A percentile compares a stretch with the other conserved stretches of the same genome.
Conservation (phyloP, 371 early-diverging fungal species). For the Mucor irregularis region DNA sequence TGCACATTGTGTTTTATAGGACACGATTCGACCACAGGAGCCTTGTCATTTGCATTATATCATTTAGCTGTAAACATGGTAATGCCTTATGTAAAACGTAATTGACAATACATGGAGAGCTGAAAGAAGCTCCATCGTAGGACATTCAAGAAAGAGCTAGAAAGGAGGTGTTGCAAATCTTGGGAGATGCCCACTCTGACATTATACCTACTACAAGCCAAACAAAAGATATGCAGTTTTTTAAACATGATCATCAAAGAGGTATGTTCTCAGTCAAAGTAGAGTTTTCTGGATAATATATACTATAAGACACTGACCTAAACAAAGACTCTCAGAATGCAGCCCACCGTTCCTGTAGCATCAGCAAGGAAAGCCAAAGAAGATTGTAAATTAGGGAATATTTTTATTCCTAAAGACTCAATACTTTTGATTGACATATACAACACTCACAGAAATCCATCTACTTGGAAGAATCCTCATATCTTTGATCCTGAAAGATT, state of each 20-base stretch:
- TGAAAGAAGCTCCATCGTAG: slow-evolving; percentile 11
- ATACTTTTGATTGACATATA: slow-evolving; percentile 10
- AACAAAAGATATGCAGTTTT: slow-evolving; percentile 40
- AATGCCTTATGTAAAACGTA: slow-evolving; percentile 7
- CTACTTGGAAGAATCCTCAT: slow-evolving; percentile 37
- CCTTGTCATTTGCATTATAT: slow-evolving; percentile 44
- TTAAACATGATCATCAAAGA: slow-evolving; percentile 42
- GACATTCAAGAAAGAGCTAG: slow-evolving; percentile 13
- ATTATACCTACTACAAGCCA: slow-evolving; percentile 34
- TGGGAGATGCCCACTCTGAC: slow-evolving; percentile 6
- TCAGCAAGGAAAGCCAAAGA: slow-evolving; percentile 9
- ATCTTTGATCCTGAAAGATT: slow-evolving; percentile 56
- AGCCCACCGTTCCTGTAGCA: background rate
- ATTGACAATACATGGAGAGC: too few species aligned
- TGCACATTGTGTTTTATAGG: slow-evolving; percentile 35
- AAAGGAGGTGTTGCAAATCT: slow-evolving; percentile 1
- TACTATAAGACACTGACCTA: background rate
- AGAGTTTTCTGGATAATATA: background rate
- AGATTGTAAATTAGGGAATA: slow-evolving; percentile 2
- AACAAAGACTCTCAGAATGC: slow-evolving; percentile 1
- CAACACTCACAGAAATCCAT: slow-evolving; percentile 26
- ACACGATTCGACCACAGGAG: slow-evolving; percentile 57
- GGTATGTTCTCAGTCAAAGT: slow-evolving; percentile 12
- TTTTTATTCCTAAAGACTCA: slow-evolving; percentile 11
- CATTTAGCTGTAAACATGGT: slow-evolving; percentile 48